Evolutionary conservation across 495 filamentous ascomycete genomes (phyloP).

Genomic region (Symbiotaphrina buchneri): DNA sequence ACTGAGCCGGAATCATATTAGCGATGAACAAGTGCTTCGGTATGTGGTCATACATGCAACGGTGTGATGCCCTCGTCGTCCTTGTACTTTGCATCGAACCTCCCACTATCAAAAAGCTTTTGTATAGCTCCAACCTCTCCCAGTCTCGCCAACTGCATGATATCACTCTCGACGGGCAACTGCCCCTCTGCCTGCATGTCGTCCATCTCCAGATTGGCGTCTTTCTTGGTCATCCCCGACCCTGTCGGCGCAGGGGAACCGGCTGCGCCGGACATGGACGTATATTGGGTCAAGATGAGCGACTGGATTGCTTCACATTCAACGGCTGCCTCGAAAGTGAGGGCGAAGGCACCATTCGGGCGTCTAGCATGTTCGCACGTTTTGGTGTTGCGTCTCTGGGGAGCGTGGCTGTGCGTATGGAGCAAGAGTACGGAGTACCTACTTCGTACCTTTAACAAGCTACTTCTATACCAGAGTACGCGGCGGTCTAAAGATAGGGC

Average conservation of each 20-base stretch:
- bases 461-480: too few relatives aligned
- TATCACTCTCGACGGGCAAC: conserved; percentile 51
- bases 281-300: too few relatives aligned
- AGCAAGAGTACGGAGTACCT: neutral
- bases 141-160: conserved; percentile 84
- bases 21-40: conserved; percentile 2
- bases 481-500: too few relatives aligned
- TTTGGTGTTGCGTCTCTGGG: neutral
- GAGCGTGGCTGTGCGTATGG: neutral
- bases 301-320: too few relatives aligned
- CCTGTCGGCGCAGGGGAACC: conserved; percentile 19
- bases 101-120: conserved; percentile 64
- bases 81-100: conserved; percentile 53
- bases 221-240: conserved; percentile 28
- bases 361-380: too few relatives aligned
- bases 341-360: too few relatives aligned
- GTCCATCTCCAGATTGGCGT: conserved; percentile 46
- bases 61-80: conserved; percentile 90
- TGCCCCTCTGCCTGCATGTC: conserved; percentile 28
- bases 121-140: conserved; percentile 76
- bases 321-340: too few relatives aligned
- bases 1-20: conserved; percentile 28
- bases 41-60: conserved; percentile 48
- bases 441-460: neutral
- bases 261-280: neutral